Conservation (phyloP, 257 asterid genomes). For the Plectranthus barbatus region DNA sequence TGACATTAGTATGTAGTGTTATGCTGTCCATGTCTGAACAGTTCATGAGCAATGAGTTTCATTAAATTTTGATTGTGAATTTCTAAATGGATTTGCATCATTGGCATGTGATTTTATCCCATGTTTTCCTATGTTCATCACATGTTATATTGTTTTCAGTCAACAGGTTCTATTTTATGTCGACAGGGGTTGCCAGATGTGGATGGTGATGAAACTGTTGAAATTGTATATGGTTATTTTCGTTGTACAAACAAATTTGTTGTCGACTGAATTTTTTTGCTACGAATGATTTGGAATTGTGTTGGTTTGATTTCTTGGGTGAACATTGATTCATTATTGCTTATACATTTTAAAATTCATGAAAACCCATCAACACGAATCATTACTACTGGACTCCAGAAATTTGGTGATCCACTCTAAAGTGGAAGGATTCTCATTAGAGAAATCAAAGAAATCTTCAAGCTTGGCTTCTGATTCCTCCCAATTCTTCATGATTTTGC, state of each 20-base stretch:
- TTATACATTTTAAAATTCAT: not conserved
- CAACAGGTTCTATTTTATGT: not conserved
- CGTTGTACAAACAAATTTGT: not conserved
- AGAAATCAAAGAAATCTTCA: slow-evolving; percentile 51
- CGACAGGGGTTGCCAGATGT: not conserved
- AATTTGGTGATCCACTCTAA: slow-evolving; percentile 46
- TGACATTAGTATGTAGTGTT: not conserved
- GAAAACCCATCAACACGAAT: not conserved
- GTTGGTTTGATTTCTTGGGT: not conserved
- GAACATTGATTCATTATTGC: not conserved
- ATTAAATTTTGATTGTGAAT: no score
- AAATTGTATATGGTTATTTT: not conserved
- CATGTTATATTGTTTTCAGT: not conserved
- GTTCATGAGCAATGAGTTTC: not conserved
- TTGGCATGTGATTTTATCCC: no score
- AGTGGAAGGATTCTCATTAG: slow-evolving; percentile 53
- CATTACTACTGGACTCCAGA: slow-evolving; percentile 10
- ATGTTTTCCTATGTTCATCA: no score
- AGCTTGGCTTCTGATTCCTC: not conserved
- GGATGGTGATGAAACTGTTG: not conserved
- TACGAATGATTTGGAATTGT: not conserved
- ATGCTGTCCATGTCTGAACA: not conserved
- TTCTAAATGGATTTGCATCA: no score
- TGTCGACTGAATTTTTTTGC: not conserved
- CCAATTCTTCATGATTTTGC: slow-evolving; percentile 15